phyloP scores from a whole-genome alignment of 1,284 basidiomycete species.

The Apiotrichum veenhuisii region DNA sequence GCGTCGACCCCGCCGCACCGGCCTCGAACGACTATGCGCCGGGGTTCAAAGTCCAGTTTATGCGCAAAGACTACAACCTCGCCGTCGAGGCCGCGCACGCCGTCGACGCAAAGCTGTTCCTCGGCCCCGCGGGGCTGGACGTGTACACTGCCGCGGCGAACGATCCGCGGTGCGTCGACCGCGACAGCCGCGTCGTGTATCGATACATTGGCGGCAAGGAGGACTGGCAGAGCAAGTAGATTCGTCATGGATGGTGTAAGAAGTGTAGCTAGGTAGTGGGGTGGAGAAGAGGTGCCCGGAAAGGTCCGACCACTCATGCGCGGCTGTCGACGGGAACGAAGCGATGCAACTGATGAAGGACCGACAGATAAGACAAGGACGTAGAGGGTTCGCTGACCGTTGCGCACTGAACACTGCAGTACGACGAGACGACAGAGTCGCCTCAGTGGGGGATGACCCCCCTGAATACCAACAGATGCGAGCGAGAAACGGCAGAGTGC shows the following conservation, averaged over 20 bases:
- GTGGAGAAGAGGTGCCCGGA: too few species aligned
- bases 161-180: constrained; percentile 7
- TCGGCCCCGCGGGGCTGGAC: constrained; percentile 6
- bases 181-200: constrained; percentile 9
- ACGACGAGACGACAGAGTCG: too few species aligned
- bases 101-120: constrained; percentile 1
- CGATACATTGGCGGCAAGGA: constrained; percentile 9
- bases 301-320: too few species aligned
- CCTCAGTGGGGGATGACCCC: too few species aligned
- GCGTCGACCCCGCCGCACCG: constrained; percentile 4
- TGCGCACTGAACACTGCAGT: too few species aligned
- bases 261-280: too few species aligned
- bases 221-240: constrained; percentile 3
- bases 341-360: too few species aligned
- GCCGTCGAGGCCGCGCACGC: constrained; percentile 1
- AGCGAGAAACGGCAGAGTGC: too few species aligned
- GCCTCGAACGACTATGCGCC: constrained; percentile 4
- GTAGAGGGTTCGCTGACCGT: too few species aligned
- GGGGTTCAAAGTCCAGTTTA: constrained; percentile 12
- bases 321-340: too few species aligned
- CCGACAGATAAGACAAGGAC: too few species aligned
- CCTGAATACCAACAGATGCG: too few species aligned
- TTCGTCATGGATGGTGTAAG: not conserved
- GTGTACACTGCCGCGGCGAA: constrained; percentile 3
- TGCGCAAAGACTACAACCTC: constrained; percentile 12